phyloP scores from a whole-genome alignment of 2,329 filamentous ascomycete genomes.

The Neobulgaria alba region DNA sequence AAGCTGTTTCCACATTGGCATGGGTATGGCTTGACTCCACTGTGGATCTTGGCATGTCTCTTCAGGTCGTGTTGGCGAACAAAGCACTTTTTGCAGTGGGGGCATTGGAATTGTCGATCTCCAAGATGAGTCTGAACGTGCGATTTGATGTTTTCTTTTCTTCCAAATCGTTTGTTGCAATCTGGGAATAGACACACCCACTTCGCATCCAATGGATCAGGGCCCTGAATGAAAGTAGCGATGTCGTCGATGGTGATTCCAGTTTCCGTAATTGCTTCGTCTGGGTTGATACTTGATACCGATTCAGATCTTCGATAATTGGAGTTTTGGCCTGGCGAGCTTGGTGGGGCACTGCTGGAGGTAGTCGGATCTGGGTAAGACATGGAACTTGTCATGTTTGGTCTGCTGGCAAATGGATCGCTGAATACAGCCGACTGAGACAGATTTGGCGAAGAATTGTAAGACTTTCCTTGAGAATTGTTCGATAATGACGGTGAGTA shows the following conservation, averaged over 20 bases:
- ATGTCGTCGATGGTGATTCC: slow-evolving; percentile 85
- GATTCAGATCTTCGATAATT: slow-evolving; percentile 51
- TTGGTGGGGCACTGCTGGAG: slow-evolving; percentile 6
- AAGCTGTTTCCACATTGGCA: slow-evolving; percentile 94
- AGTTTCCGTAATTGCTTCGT: slow-evolving; percentile 63
- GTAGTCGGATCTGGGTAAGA: slow-evolving; percentile 13
- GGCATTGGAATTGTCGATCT: slow-evolving; percentile 90
- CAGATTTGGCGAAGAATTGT: slow-evolving; percentile 43
- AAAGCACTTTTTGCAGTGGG: slow-evolving; percentile 89
- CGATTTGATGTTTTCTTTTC: slow-evolving; percentile 97
- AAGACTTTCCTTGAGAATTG: slow-evolving; percentile 41
- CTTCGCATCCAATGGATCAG: slow-evolving; percentile 65
- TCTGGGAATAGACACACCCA: slow-evolving; percentile 70
- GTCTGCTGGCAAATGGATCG: slow-evolving; percentile 36
- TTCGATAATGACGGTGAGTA: slow-evolving; percentile 23
- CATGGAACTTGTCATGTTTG: slow-evolving; percentile 23
- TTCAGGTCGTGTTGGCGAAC: slow-evolving; percentile 96
- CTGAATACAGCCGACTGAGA: slow-evolving; percentile 38
- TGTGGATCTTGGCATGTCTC: slow-evolving; percentile 95
- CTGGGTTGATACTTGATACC: slow-evolving; percentile 51
- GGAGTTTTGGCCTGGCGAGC: slow-evolving; percentile 14
- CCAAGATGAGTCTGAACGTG: slow-evolving; percentile 97
- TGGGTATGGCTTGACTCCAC: slow-evolving; percentile 87
- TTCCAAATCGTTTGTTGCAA: slow-evolving; percentile 86
- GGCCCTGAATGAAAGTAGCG: slow-evolving; percentile 62